Conservation (phyloP, 2,329 filamentous ascomycete species). For the Trichoderma sp. region DNA sequence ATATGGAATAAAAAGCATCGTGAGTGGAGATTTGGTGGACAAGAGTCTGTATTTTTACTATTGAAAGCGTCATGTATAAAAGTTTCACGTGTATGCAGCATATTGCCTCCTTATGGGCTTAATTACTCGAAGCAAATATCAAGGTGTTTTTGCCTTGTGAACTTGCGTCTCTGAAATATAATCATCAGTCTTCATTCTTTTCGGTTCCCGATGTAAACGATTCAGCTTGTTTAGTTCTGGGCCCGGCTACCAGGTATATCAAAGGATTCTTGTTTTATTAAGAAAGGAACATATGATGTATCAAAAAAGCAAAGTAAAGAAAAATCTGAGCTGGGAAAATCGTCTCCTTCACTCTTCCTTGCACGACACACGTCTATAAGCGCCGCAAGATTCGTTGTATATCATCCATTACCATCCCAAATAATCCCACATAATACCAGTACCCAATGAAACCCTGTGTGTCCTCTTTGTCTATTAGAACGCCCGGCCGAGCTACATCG, state of each 20-base stretch:
- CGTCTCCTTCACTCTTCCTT: constrained; percentile 6
- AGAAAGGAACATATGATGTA: not conserved
- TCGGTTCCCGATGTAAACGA: not conserved
- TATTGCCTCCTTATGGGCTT: not conserved
- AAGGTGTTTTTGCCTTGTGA: not conserved
- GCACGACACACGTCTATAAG: constrained; percentile 18
- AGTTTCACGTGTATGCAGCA: not conserved
- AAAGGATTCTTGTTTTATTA: not conserved
- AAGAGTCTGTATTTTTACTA: not conserved
- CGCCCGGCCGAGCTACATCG: not conserved
- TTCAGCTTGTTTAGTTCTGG: not conserved
- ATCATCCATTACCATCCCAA: constrained; percentile 2
- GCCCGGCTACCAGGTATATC: not conserved
- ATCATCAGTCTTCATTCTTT: not conserved
- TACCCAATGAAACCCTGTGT: not conserved
- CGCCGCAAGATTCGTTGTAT: constrained; percentile 11
- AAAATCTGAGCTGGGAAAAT: not conserved
- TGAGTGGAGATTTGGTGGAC: not conserved
- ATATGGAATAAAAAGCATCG: constrained; percentile 3
- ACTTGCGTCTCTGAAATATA: not conserved
- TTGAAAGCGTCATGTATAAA: constrained; percentile 8
- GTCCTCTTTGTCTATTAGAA: constrained; percentile 2
- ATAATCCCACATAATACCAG: not conserved
- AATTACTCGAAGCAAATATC: not conserved
- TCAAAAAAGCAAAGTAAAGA: not conserved